Base-by-base conservation (phyloP, 345 rosid species). In the Aquilaria yunnanensis region DNA sequence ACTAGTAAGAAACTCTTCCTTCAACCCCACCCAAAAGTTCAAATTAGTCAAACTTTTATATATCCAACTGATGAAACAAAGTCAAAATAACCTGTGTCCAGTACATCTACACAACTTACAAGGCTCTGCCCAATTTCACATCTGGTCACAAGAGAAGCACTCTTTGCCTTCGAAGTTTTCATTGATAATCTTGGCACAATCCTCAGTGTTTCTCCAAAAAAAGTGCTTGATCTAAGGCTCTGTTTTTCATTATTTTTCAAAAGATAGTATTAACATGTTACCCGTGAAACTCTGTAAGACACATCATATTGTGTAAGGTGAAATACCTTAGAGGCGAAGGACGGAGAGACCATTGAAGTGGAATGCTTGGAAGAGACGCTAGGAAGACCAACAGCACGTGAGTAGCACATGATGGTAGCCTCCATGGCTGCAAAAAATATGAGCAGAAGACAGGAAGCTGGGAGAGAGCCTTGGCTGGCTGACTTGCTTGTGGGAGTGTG, bases 111-210 rank as follows among this genome's bases (percentile, higher is more conserved):
- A 30, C n/a, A 16, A 58, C 82, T 77, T 68, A 94, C 99, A 89
- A 94, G 76, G 85, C 91, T 86, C 34, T 88, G 96, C 31, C 99
- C 99, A 67, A 94, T 78, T 83, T 86, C 99, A 75, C 96, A 82
- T 85, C 75, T 84, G 69, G 88, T 86, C 53, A 81, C 74, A 57
- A 59, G 57, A 34, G 92, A 69, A 67, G 81, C 61, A 70, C 13
- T 82, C 80, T 77, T 88, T 4, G 77, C 47, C 73, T 79, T 90
- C 4, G 83, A 72, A 56, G 78, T 63, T 74, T 73, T 83, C 45
- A 74, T 48, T 46, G 85, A 77, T 54, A 82, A 78, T 69, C 72
- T 75, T 55, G 96, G 88, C 57, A 69, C 75, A 67, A 78, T 47
- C 59, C 82, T 51, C 37, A 88, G 76, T 11, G 96, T 74, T 64